Base-by-base conservation (phyloP, 1,284 basidiomycete genomes). In the Sphagnurus paluster region DNA sequence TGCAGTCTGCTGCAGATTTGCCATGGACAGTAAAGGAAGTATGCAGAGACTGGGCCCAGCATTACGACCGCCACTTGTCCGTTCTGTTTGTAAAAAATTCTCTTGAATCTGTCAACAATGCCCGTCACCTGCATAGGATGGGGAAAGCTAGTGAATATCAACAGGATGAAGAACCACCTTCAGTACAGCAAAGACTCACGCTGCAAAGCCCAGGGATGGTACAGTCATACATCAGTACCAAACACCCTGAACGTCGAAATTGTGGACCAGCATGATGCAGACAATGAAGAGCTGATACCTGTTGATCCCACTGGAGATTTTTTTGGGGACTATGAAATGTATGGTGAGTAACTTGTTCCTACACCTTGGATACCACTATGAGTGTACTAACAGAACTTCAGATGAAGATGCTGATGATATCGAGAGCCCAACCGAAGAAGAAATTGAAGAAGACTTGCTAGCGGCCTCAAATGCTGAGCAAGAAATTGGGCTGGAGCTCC, bases 261-360 rank as follows among this genome's bases (percentile, higher is more conserved):
- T 21, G 20, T 19, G 3, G 16, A 14, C 20, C 13, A 14, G 35
- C 17, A 36, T 3, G 9, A 21, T 5, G 16, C 17, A 11, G 35
- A 24, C 36, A 11, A 14, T 26, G 26, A 21, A 35, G 16, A 16
- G 19, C n/a, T 49, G 4, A 25, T n/a, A n/a, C n/a, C 24, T 14
- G 38, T 45, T 25, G 48, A 50, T 28, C 23, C 39, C n/a, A 6
- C 19, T 13, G 47, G 47, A 3, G 47, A 49, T 28, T 44, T 44
- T 19, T 49, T 49, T 34, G 47, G 42, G 11, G 23, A 44, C 14
- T 44, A 49, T 39, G 41, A 24, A 13, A 24, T 28, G n/a, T 39
- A 44, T 34, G 3, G 4, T 5, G 19, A 10, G 14, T 28, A 11
- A 13, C 13, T n/a, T 32, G 13, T 32, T 36, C 9, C 17, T 13